Base-by-base conservation (phyloP, 2,329 filamentous ascomycete species). In the Colletotrichum noveboracense region DNA sequence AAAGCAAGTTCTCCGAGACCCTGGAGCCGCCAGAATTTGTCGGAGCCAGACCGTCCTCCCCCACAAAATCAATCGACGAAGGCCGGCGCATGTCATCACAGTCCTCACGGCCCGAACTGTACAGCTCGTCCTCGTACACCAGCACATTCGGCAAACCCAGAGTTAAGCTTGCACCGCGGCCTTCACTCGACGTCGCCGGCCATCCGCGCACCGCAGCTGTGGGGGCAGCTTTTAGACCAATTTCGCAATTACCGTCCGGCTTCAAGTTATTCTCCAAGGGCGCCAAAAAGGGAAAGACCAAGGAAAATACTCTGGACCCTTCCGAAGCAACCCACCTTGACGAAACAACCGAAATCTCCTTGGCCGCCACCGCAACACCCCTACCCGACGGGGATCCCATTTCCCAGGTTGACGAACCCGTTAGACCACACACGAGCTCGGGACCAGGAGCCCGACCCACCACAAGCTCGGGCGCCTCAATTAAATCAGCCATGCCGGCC, bases 101-200 rank as follows among this genome's bases (percentile, higher is more conserved):
- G 79, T 89, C 89, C 14, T 83, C 86, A 28, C 87, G 88, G 60
- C 84, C 87, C 7, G 91, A 93, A 13, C 79, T 89, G 38, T 89
- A 89, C 80, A 86, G 84, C 78, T 88, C 88, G 75, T 83, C 86
- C 28, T 86, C 88, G 14, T 90, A 91, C 77, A 82, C 43, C 43
- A 52, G 43, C 43, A 52, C 84, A 55, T 89, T 88, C 78, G 86
- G 87, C 79, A 95, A 94, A 80, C 94, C 93, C 58, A 98, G 97
- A 83, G 93, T 98, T 71, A 98, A 97, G 85, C 91, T 98, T 58
- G 97, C 93, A 2, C 96, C 97, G 12, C 91, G 96, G 61, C 96
- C 96, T 30, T 96, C 95, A 4, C 82, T 93, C 56, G 93, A 95
- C 77, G 87, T 90, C 55, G 87, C 88, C 77, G 89, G 91, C 73